Evolutionary conservation across 306 rosid species (phyloP).

Genomic region (Quercus gilva): DNA sequence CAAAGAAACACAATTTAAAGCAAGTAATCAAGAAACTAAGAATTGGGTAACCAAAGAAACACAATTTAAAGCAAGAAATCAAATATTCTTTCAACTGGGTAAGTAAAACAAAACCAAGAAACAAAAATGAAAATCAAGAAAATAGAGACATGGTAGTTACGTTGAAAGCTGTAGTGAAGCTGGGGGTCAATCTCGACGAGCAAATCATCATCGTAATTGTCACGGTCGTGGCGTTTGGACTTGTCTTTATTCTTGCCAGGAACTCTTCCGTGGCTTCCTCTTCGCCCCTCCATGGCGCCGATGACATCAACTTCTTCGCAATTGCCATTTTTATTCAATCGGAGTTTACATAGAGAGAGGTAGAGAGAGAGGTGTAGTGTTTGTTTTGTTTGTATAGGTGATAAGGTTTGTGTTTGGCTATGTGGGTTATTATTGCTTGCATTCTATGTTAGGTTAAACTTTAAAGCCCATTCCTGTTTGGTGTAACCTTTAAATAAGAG

Average conservation of each 20-base stretch:
- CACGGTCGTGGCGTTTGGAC: slow-evolving; percentile 29
- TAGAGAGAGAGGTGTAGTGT: not conserved
- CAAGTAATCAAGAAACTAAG: too few species aligned
- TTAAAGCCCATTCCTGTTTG: not conserved
- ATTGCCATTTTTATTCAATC: too few species aligned
- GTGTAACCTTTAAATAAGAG: not conserved
- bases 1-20: too few species aligned
- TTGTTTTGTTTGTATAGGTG: not conserved
- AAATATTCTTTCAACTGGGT: not conserved
- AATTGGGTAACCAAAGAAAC: too few species aligned
- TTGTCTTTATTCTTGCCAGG: slow-evolving; percentile 46
- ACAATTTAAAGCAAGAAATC: not conserved
- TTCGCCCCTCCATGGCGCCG: slow-evolving; percentile 76
- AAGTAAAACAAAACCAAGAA: not conserved
- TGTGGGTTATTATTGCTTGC: too few species aligned
- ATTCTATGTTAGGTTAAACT: too few species aligned
- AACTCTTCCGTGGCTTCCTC: slow-evolving; percentile 48
- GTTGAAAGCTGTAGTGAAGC: slow-evolving; percentile 94
- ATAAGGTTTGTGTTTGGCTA: not conserved
- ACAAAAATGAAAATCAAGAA: too few species aligned
- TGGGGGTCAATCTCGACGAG: slow-evolving; percentile 79
- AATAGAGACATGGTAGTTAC: slow-evolving; percentile 69
- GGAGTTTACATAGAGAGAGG: too few species aligned
- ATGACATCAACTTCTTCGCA: too few species aligned
- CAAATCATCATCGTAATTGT: slow-evolving; percentile 42